Percentiles rank a stretch among this genome's conserved stretches.
Conservation (phyloP, 108 stramenopile genomes). For the Cyclotella sp. region DNA sequence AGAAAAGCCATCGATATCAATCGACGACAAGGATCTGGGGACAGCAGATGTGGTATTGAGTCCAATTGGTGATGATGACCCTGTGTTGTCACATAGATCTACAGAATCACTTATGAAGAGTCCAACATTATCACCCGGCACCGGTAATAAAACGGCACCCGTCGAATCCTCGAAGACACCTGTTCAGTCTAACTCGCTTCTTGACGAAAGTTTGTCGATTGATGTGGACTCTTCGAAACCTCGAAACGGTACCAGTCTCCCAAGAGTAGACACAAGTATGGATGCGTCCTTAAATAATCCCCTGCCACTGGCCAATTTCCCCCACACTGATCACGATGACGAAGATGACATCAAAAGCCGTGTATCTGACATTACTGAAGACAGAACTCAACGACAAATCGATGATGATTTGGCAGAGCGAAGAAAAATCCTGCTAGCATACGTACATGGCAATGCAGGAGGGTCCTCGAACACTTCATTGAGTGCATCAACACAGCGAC, state of each 20-base stretch:
- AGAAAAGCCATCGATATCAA: slow-evolving; percentile 11
- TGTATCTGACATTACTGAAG: slow-evolving; percentile 85
- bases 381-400: slow-evolving; percentile 80
- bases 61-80: neutral
- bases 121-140: neutral
- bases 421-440: slow-evolving; percentile 59
- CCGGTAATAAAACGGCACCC: neutral
- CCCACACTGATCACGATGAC: slow-evolving; percentile 13
- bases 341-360: slow-evolving; percentile 72
- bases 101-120: neutral
- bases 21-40: slow-evolving; percentile 4
- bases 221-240: neutral
- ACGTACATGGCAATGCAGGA: slow-evolving; percentile 33
- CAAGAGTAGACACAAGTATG: neutral
- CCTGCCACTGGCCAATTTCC: neutral
- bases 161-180: neutral
- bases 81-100: neutral
- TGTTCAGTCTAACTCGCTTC: slow-evolving; percentile 5
- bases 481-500: slow-evolving; percentile 40
- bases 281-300: slow-evolving; percentile 5
- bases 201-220: neutral
- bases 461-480: slow-evolving; percentile 33
- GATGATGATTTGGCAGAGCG: slow-evolving; percentile 56
- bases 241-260: neutral
- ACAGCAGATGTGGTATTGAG: neutral